Evolutionary conservation across 2,329 filamentous ascomycete species (phyloP).

Genomic region (Elsinoe arachidis): DNA sequence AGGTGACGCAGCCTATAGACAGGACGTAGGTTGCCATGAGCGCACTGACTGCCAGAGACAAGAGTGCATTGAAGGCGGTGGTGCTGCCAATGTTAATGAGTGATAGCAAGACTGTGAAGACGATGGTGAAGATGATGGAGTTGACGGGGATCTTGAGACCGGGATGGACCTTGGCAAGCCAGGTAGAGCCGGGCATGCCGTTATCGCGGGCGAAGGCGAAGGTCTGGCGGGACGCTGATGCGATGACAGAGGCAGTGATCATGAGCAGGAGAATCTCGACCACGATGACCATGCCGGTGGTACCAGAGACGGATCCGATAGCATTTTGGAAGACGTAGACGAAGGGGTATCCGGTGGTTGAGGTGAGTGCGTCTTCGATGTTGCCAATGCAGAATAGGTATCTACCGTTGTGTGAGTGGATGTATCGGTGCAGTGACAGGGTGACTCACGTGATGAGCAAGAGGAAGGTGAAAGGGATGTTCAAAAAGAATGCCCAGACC

Average conservation of each 20-base stretch:
- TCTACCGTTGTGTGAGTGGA: neutral
- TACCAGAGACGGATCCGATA: constrained; percentile 22
- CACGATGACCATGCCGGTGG: constrained; percentile 19
- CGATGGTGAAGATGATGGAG: constrained; percentile 21
- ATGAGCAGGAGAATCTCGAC: constrained; percentile 18
- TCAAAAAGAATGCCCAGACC: constrained; percentile 40
- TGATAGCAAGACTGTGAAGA: constrained; percentile 24
- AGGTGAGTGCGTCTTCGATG: constrained; percentile 23
- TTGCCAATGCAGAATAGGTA: constrained; percentile 24
- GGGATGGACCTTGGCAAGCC: constrained; percentile 17
- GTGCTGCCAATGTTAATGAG: constrained; percentile 29
- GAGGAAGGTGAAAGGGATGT: constrained; percentile 19
- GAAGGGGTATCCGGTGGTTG: constrained; percentile 28
- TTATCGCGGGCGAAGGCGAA: constrained; percentile 18
- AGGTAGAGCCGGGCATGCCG: constrained; percentile 16
- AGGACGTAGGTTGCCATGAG: constrained; percentile 34
- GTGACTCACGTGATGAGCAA: neutral
- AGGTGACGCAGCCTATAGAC: constrained; percentile 29
- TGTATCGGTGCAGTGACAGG: neutral
- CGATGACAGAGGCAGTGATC: constrained; percentile 15
- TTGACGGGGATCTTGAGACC: constrained; percentile 19
- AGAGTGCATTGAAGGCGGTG: constrained; percentile 35
- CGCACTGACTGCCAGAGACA: constrained; percentile 31
- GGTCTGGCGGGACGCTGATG: constrained; percentile 17
- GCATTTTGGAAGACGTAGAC: constrained; percentile 30